A percentile compares a stretch with the other conserved stretches of the same genome.
Conservation (phyloP, 2,329 filamentous ascomycete species). For the Trichoderma breve region DNA sequence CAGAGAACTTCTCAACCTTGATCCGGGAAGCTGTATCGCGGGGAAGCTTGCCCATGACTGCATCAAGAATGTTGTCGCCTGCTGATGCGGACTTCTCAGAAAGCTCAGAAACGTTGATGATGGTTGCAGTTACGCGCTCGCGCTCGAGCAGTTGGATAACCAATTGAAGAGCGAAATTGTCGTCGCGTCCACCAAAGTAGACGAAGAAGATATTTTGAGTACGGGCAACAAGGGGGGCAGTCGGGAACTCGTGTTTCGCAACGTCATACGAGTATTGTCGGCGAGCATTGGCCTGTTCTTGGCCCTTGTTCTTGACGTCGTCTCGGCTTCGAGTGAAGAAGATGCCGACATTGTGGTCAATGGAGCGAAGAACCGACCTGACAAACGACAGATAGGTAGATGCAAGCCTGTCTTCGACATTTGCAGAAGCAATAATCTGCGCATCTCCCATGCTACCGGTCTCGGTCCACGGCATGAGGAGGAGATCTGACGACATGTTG, state of each 20-base stretch:
- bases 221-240: conserved; percentile 61
- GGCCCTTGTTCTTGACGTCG: conserved; percentile 32
- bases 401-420: conserved; percentile 39
- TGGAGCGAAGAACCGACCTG: conserved; percentile 61
- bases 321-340: conserved; percentile 65
- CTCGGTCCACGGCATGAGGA: conserved; percentile 89
- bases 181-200: conserved; percentile 82
- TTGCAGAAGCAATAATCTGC: conserved; percentile 28
- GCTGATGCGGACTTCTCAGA: conserved; percentile 3
- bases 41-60: conserved; percentile 16
- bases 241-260: conserved; percentile 51
- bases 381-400: conserved; percentile 70
- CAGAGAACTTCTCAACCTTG: conserved; percentile 24
- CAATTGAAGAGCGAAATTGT: conserved; percentile 73
- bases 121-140: conserved; percentile 71
- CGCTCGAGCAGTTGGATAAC: conserved; percentile 83
- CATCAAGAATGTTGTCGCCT: conserved; percentile 20
- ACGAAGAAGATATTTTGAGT: conserved; percentile 84
- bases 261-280: conserved; percentile 60
- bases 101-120: conserved; percentile 47
- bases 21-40: conserved; percentile 22
- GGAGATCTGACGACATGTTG: conserved; percentile 67
- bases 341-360: conserved; percentile 72
- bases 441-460: conserved; percentile 70
- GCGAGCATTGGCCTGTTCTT: conserved; percentile 40